These are phyloP conservation scores for Candida ovalis DNA, from an alignment of 805 yeast species.

Conservation along the genomic window DNA sequence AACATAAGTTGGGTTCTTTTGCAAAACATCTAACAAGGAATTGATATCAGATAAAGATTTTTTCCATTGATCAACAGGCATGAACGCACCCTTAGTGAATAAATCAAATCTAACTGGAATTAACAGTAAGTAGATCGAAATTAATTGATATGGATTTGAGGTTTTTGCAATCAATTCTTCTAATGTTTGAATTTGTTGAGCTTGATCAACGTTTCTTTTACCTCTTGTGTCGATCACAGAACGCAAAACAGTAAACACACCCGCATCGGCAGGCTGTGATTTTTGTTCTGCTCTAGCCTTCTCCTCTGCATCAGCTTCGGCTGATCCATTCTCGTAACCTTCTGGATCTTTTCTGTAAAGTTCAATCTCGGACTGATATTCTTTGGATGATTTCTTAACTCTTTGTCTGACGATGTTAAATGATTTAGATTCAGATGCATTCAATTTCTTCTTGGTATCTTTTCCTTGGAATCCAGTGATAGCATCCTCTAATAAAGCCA, in stretches of 20 bases:
- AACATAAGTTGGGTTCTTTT: constrained; percentile 56
- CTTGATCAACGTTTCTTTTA: constrained; percentile 84
- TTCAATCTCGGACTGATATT: constrained; percentile 55
- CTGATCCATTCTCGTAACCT: constrained; percentile 56
- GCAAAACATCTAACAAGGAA: constrained; percentile 63
- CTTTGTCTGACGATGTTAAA: constrained; percentile 87
- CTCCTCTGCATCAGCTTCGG: constrained; percentile 22
- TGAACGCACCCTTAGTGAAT: constrained; percentile 58
- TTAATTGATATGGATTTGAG: constrained; percentile 65
- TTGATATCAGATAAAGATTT: constrained; percentile 59
- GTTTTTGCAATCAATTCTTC: constrained; percentile 56
- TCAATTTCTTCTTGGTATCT: constrained; percentile 62
- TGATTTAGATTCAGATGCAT: constrained; percentile 80
- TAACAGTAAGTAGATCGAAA: constrained; percentile 73
- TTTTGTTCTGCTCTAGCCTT: constrained; percentile 35
- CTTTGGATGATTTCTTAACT: constrained; percentile 74
- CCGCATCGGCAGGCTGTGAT: constrained; percentile 36
- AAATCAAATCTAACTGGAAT: constrained; percentile 88
- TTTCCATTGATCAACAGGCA: constrained; percentile 82
- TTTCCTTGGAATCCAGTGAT: constrained; percentile 50
- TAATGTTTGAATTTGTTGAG: constrained; percentile 69
- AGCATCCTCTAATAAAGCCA: constrained; percentile 70
- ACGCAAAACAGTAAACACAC: constrained; percentile 69
- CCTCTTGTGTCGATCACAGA: constrained; percentile 86
- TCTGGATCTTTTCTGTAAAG: constrained; percentile 68